A percentile compares a stretch with the other conserved stretches of the same genome.
Evolutionary conservation across 106 monocot species (phyloP).

Genomic region (Phalaenopsis equestris): DNA sequence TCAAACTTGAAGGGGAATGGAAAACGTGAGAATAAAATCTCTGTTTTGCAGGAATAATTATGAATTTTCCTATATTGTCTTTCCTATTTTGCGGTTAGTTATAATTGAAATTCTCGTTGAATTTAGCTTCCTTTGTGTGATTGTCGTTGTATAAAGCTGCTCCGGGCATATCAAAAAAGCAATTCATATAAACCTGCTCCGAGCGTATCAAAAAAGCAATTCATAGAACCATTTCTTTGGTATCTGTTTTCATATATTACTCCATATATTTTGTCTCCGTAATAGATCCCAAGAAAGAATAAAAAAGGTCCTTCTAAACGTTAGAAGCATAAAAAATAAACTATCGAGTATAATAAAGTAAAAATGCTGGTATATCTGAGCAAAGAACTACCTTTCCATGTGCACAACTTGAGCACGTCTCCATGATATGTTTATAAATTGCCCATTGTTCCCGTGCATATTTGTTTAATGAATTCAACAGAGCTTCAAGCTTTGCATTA

Average conservation of each 20-base stretch:
- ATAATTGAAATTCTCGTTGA: too few relatives aligned
- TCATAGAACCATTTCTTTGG: background rate
- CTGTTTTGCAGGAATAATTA: too few relatives aligned
- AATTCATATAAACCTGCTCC: background rate
- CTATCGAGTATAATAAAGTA: background rate
- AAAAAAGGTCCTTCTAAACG: background rate
- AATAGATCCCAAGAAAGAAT: background rate
- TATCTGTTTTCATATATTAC: background rate
- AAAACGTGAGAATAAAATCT: too few relatives aligned
- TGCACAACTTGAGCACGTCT: slow-evolving; percentile 42
- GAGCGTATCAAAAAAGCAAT: background rate
- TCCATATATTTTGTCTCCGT: background rate
- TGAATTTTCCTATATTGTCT: too few relatives aligned
- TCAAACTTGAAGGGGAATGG: too few relatives aligned
- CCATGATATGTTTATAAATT: slow-evolving; percentile 42
- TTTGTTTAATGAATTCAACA: slow-evolving; percentile 56
- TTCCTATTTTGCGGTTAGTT: too few relatives aligned
- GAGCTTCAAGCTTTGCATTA: slow-evolving; percentile 64
- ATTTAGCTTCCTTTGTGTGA: too few relatives aligned
- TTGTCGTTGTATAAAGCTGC: background rate
- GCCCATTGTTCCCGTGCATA: slow-evolving; percentile 51
- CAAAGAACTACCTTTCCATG: slow-evolving; percentile 44
- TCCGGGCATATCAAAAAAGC: background rate
- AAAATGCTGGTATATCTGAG: background rate
- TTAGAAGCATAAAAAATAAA: background rate